A percentile compares a stretch with the other conserved stretches of the same genome.
Conservation (phyloP, 2,329 filamentous ascomycete genomes). For the Sordariomycetes sp. region DNA sequence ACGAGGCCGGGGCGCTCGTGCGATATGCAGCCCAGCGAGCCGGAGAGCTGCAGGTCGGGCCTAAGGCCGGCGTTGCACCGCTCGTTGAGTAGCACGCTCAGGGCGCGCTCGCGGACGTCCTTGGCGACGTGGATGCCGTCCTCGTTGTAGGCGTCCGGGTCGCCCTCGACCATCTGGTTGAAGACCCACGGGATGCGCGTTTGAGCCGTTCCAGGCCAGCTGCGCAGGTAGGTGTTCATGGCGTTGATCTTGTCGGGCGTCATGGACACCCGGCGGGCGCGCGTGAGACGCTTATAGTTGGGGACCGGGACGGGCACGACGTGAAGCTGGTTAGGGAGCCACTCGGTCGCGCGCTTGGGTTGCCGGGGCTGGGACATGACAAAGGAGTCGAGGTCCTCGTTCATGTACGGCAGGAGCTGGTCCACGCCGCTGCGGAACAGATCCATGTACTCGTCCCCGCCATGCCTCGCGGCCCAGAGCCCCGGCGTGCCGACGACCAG, state of each 20-base stretch:
- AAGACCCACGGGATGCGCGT: conserved; percentile 36
- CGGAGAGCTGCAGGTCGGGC: conserved; percentile 8
- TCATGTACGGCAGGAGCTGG: conserved; percentile 21
- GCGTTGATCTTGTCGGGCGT: conserved; percentile 30
- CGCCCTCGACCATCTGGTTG: conserved; percentile 29
- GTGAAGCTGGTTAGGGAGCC: conserved; percentile 11
- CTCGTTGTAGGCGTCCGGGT: conserved; percentile 19
- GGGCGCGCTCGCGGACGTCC: conserved; percentile 25
- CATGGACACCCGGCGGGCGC: conserved; percentile 24
- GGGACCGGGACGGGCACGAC: conserved; percentile 32
- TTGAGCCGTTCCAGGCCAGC: conserved; percentile 22
- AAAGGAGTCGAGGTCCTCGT: conserved; percentile 9
- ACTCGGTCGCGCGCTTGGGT: neutral
- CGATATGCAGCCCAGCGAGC: conserved; percentile 7
- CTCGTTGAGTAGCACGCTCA: conserved; percentile 36
- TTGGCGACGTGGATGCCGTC: conserved; percentile 30
- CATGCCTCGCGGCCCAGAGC: conserved; percentile 38
- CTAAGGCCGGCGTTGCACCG: conserved; percentile 31
- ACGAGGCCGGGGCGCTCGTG: conserved; percentile 6
- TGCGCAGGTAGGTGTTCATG: conserved; percentile 37
- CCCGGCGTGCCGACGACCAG: conserved; percentile 39
- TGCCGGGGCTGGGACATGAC: conserved; percentile 1
- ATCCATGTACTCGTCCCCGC: conserved; percentile 27
- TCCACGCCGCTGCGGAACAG: conserved; percentile 32
- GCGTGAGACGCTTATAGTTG: conserved; percentile 26